phyloP scores from a whole-genome alignment of 306 rosid genomes.

The Glycyrrhiza uralensis region DNA sequence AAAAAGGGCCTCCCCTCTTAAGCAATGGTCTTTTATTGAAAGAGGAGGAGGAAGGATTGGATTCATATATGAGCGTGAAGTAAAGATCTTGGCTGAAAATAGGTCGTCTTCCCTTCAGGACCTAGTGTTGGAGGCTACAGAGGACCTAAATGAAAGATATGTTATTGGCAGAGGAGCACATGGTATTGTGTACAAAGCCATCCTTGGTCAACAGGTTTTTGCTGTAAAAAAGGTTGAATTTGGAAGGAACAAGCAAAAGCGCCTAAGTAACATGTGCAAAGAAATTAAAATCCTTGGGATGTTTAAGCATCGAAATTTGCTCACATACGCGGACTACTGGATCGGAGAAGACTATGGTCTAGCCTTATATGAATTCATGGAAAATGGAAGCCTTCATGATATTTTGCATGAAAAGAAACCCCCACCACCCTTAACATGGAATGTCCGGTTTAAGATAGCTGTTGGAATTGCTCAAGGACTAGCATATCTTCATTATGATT shows the following conservation, averaged over 20 bases:
- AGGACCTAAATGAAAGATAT: constrained; percentile 44
- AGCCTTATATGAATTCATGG: constrained; percentile 52
- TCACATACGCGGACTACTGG: constrained; percentile 54
- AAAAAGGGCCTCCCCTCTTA: not conserved
- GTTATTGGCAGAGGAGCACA: constrained; percentile 74
- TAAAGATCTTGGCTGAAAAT: constrained; percentile 16
- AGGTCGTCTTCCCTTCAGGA: constrained; percentile 41
- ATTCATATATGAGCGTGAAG: constrained; percentile 17
- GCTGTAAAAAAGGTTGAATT: constrained; percentile 68
- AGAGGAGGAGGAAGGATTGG: constrained; percentile 22
- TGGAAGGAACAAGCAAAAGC: constrained; percentile 31
- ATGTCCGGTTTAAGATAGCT: constrained; percentile 55
- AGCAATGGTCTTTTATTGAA: constrained; percentile 21
- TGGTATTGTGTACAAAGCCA: constrained; percentile 74
- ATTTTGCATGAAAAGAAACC: constrained; percentile 55
- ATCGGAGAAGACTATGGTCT: constrained; percentile 48
- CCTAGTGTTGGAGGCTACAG: constrained; percentile 56
- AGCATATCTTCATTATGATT: constrained; percentile 72
- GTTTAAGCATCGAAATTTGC: constrained; percentile 65
- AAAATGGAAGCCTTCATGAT: constrained; percentile 82
- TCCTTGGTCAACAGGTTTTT: constrained; percentile 31
- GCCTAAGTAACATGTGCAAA: constrained; percentile 49
- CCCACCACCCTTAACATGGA: constrained; percentile 49
- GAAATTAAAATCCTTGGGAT: constrained; percentile 56
- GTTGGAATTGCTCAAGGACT: constrained; percentile 70